Evolutionary conservation across 2,329 filamentous ascomycete species (phyloP), one percentile per base, ranked within the genome.

Genomic region (Pseudogymnoascus sp.): DNA sequence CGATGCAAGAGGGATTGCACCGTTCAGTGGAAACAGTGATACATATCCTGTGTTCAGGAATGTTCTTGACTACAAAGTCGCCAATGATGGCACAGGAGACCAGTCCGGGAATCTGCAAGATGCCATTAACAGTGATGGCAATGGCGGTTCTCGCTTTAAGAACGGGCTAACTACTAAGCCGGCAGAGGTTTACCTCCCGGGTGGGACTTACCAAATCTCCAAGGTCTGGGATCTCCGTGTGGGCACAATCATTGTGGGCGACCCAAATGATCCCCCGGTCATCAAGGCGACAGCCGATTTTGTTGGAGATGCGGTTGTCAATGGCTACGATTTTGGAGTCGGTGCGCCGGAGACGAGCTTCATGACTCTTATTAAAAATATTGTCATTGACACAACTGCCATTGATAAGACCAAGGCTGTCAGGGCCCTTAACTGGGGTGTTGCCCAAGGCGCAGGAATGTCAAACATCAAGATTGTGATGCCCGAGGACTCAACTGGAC

Each of bases 381-480:
- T 78, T 3, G 67, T 76, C 1, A 62, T 78, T 28, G 76, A 78
- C 64, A 74, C 74, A 5, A 76, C 71, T 0, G 66, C 62, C 6
- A 63, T 75, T 10, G 67, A 71, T 53, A 50, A 70, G 15, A 63
- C 66, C n/a, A 68, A 65, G 40, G 62, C 63, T 0, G 69, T 77
- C n/a, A 71, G 69, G 21, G 67, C 75, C 3, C 67, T 78, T 26
- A 72, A 77, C 63, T 78, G 76, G 75, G 73, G 73, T 15, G 72
- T 77, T 28, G 72, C 72, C 40, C 75, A 77, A 67, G 74, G 72
- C 4, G 74, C 71, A 28, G 72, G 74, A n/a, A 68, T 78, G 66
- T 70, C 73, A 1, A 77, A 77, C 63, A 70, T 76, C 36, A 66
- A 67, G 23, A 74, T 77, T 65, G 71, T 72, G 11, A 78, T 78